Evolutionary conservation across 2,329 filamentous ascomycete species (phyloP), one percentile per base, ranked within the genome.

Genomic region (Xylaria sp.): DNA sequence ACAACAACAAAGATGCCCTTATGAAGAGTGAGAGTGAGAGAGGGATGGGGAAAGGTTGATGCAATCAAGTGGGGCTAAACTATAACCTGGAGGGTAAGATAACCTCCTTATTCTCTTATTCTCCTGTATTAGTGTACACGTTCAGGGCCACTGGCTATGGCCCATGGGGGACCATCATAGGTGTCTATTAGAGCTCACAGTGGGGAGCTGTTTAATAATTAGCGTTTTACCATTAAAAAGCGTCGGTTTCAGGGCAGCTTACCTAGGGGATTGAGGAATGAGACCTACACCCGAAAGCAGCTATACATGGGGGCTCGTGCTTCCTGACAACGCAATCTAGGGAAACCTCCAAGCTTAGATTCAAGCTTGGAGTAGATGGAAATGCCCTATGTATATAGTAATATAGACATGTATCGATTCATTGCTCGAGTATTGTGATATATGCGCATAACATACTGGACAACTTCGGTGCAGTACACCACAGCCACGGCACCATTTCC

Each of bases 11-110:
- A 68, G 28, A 55, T 69, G 61, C 15, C 69, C 69, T 69, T 67
- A 70, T 70, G 58, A 65, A 69, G 69, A 67, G 70, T 54, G 68
- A 63, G 73, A 67, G 72, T 25, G 23, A 65, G 65, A 65, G 65
- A 66, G 65, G 67, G 64, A 69, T 69, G 71, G 69, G 65, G 55
- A 65, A 48, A 46, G 61, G 50, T 74, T 74, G 74, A 76, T 76
- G 75, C 74, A 76, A 74, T 75, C 72, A 72, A 75, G 74, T 75
- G 75, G 74, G 74, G 67, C 62, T 55, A 23, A 41, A 23, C 56
- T 48, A 48, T 48, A 20, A 41, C 46, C n/a, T 31, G 4, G 6
- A 46, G 13, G 44, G 34, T 37, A 37, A 37, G 34, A 10, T 37
- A 20, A 58, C 54, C 54, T 61, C 60, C 54, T 66, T 66, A 50